Percentiles rank a stretch among this genome's conserved stretches.
Evolutionary conservation across 2,329 filamentous ascomycete genomes (phyloP).

Genomic region (Parafenestella ontariensis): DNA sequence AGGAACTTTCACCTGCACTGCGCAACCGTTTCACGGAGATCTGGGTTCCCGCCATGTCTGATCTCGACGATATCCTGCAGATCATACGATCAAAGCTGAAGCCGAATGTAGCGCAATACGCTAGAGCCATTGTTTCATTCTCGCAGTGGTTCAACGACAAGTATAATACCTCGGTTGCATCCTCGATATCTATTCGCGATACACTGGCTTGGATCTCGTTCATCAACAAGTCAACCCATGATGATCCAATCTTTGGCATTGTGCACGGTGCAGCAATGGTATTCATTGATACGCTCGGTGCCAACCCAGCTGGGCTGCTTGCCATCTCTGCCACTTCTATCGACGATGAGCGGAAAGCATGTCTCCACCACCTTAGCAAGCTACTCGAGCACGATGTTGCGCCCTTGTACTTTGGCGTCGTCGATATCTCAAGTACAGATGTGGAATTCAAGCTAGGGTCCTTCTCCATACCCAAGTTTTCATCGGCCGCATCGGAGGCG

Average conservation of each 20-base stretch:
- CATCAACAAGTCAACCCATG: slow-evolving; percentile 70
- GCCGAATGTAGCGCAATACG: slow-evolving; percentile 62
- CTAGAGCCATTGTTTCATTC: slow-evolving; percentile 79
- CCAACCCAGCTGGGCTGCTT: slow-evolving; percentile 89
- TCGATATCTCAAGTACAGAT: slow-evolving; percentile 64
- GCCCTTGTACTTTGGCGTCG: slow-evolving; percentile 68
- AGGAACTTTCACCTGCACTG: slow-evolving; percentile 92
- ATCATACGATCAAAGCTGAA: slow-evolving; percentile 82
- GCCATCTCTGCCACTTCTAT: slow-evolving; percentile 75
- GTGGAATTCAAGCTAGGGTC: slow-evolving; percentile 71
- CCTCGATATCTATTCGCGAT: slow-evolving; percentile 88
- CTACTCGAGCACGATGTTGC: slow-evolving; percentile 71
- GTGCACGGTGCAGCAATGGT: slow-evolving; percentile 94
- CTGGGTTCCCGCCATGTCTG: slow-evolving; percentile 90
- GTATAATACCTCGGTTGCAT: slow-evolving; percentile 76
- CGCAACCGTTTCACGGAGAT: slow-evolving; percentile 98
- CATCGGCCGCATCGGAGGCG: slow-evolving; percentile 55
- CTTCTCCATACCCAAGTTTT: slow-evolving; percentile 70
- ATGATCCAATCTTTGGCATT: slow-evolving; percentile 60
- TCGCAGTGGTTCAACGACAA: slow-evolving; percentile 89
- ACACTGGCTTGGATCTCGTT: slow-evolving; percentile 94
- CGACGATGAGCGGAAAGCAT: slow-evolving; percentile 72
- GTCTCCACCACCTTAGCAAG: slow-evolving; percentile 73
- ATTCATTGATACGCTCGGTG: slow-evolving; percentile 92
- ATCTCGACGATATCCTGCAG: slow-evolving; percentile 82